A percentile compares a stretch with the other conserved stretches of the same genome.
Conservation (phyloP, 2,329 filamentous ascomycete species). For the Cercospora sp. region DNA sequence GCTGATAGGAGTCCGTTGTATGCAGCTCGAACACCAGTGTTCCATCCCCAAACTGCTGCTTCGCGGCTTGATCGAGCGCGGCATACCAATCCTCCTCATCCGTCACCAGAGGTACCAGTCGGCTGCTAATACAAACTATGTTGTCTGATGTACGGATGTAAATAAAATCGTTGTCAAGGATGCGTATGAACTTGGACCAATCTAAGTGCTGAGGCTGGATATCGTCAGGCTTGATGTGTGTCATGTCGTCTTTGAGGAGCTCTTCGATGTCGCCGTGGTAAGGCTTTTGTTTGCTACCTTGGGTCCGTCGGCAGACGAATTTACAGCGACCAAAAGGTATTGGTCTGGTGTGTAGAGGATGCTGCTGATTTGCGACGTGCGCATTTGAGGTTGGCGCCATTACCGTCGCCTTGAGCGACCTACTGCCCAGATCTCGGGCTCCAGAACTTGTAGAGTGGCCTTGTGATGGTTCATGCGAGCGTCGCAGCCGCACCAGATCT, state of each 20-base stretch:
- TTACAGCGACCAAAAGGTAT: constrained; percentile 16
- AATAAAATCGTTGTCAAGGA: constrained; percentile 15
- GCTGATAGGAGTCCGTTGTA: constrained; percentile 4
- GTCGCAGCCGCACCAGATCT: background rate
- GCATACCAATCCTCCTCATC: constrained; percentile 16
- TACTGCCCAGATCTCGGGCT: too few relatives aligned
- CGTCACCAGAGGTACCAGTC: constrained; percentile 11
- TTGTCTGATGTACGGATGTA: constrained; percentile 11
- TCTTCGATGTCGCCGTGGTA: constrained; percentile 8
- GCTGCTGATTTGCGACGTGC: background rate
- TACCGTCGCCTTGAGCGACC: background rate
- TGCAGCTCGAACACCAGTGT: constrained; percentile 20
- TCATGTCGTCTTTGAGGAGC: constrained; percentile 11
- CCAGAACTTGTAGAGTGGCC: background rate
- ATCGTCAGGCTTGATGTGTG: constrained; percentile 5
- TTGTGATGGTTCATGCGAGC: background rate
- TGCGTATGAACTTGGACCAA: constrained; percentile 13
- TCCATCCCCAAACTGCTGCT: background rate
- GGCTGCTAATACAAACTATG: constrained; percentile 20
- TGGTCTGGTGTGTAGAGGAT: background rate
- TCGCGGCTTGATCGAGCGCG: constrained; percentile 6
- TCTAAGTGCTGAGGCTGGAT: constrained; percentile 22
- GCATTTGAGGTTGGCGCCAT: background rate
- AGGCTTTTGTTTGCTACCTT: constrained; percentile 9
- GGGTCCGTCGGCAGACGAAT: constrained; percentile 18